Evolutionary conservation across 1,139 yeast genomes (phyloP).

Genomic region (Yamadazyma kanchanaburiensis): DNA sequence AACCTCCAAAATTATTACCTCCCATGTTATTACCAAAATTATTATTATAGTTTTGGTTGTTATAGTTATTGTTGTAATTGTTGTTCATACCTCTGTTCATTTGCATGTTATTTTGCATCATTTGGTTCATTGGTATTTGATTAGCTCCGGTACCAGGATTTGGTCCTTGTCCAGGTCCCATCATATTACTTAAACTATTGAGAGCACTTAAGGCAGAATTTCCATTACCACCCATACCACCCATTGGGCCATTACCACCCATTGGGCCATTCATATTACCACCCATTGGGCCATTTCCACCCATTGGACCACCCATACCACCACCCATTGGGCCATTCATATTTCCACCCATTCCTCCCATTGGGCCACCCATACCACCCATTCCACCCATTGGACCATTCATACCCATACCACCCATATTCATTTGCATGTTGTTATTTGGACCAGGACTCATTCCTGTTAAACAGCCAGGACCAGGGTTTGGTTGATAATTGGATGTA

Average conservation of each 20-base stretch:
- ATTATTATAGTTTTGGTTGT: constrained; percentile 17
- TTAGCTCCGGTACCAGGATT: constrained; percentile 1
- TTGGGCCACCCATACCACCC: constrained; percentile 3
- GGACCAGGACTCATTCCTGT: constrained; percentile 9
- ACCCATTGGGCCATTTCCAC: too few species aligned
- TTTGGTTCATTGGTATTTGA: background rate
- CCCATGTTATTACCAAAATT: constrained; percentile 14
- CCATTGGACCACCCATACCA: too few species aligned
- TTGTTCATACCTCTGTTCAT: constrained; percentile 6
- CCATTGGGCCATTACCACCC: too few species aligned
- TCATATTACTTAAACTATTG: constrained; percentile 15
- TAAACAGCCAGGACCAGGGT: constrained; percentile 10
- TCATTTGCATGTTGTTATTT: constrained; percentile 9
- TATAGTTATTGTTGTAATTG: constrained; percentile 13
- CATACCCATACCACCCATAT: constrained; percentile 6
- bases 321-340: constrained; percentile 10
- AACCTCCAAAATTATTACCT: constrained; percentile 11
- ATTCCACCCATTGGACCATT: constrained; percentile 9
- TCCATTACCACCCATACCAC: too few species aligned
- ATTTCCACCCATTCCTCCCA: constrained; percentile 3
- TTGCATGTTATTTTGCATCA: background rate
- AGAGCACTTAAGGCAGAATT: constrained; percentile 14
- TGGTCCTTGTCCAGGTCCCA: constrained; percentile 11
- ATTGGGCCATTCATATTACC: constrained; percentile 9
- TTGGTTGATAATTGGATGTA: constrained; percentile 51